A percentile compares a stretch with the other conserved stretches of the same genome.
Conservation (phyloP, 306 rosid genomes). For the Aeschynomene evenia region DNA sequence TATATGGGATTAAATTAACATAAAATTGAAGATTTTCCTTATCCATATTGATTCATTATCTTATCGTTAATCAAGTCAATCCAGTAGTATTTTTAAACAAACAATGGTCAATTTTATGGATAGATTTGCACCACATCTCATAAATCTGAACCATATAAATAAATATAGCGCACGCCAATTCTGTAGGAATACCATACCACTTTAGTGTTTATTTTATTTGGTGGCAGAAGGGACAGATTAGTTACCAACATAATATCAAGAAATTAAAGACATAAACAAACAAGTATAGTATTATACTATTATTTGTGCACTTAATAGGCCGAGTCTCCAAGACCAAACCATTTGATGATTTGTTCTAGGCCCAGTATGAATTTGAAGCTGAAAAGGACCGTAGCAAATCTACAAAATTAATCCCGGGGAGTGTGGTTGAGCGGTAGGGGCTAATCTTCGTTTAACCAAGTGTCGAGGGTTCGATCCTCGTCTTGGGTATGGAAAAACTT, state of each 20-base stretch:
- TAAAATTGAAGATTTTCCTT: not conserved
- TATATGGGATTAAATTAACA: not conserved
- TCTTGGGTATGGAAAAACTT: too few species aligned
- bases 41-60: not conserved
- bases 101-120: not conserved
- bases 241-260: not conserved
- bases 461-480: too few species aligned
- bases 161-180: not conserved
- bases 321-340: not conserved
- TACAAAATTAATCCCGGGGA: not conserved
- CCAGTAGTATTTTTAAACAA: not conserved
- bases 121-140: not conserved
- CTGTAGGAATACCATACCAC: not conserved
- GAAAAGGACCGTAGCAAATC: not conserved
- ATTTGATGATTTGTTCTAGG: not conserved
- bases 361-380: not conserved
- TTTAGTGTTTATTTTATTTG: not conserved
- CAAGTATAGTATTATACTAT: too few species aligned
- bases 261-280: not conserved
- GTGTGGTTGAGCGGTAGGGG: too few species aligned
- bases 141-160: not conserved
- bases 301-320: too few species aligned
- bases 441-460: too few species aligned
- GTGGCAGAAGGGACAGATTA: not conserved
- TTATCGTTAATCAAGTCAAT: constrained; percentile 8